Evolutionary conservation across 2,329 filamentous ascomycete species (phyloP), one percentile per base, ranked within the genome.

Genomic region (Aspergillus sergii): DNA sequence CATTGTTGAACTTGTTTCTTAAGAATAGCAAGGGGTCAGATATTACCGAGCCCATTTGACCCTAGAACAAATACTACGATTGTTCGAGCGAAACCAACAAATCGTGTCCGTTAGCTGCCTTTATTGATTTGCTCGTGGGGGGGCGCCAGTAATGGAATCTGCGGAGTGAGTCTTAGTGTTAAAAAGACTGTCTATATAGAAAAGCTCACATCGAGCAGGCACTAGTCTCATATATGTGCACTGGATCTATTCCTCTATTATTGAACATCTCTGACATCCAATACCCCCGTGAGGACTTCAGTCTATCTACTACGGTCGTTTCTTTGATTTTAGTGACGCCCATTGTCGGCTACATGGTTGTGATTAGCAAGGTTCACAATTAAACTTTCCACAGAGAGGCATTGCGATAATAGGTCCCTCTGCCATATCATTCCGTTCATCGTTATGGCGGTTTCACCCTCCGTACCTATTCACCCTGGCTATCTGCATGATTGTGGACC

Each of bases 331-430:
- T 84, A 73, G 75, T 84, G 11, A 77, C 81, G 11, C 82, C 82
- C 0, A 82, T 84, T 60, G 70, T 79, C 4, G 82, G 83, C 26
- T 85, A 84, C 72, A 80, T 78, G n/a, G 56, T 76, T 8, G 78
- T 82, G 0, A 81, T 82, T 7, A 66, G 82, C 61, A 62, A 65
- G 21, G 72, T 84, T 43, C 82, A 84, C 68, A 72, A 72, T 75
- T 61, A 71, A 71, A 65, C 26, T 65, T 79, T 56, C 91, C 91
- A 34, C 90, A 92, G 73, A 84, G 89, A 46, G 91, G 91, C 9
- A 85, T 94, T n/a, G 89, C 90, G 11, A 71, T 91, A 57, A 72
- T 92, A 4, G 88, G 84, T 10, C 72, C 73, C 56, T 68, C 53
- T 75, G 73, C 58, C 75, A 77, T 58, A 61, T 74, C 23, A 57